A percentile compares a stretch with the other conserved stretches of the same genome.
These are phyloP conservation scores for Apiospora pterosperma DNA, from an alignment of 2,329 filamentous ascomycete species.

Conservation along the genomic window DNA sequence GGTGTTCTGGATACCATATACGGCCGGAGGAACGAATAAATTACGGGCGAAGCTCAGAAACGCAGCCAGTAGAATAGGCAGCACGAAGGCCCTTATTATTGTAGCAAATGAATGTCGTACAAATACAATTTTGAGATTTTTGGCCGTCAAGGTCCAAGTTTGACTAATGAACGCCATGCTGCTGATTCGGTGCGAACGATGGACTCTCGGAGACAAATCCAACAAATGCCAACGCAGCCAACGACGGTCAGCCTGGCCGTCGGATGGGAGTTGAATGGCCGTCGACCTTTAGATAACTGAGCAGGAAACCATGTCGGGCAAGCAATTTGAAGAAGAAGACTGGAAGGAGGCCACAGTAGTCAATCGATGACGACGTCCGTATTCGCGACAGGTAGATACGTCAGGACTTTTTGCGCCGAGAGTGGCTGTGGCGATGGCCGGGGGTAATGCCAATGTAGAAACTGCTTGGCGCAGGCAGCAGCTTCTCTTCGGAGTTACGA, in stretches of 20 bases:
- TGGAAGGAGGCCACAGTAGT: neutral
- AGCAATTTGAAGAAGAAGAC: neutral
- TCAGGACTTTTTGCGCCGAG: neutral
- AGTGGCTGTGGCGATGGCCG: neutral
- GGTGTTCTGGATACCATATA: constrained; percentile 67
- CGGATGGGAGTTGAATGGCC: neutral
- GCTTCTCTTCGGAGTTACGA: neutral
- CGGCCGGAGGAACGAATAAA: constrained; percentile 74
- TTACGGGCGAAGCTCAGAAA: constrained; percentile 73
- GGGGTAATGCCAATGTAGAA: neutral
- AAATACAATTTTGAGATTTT: constrained; percentile 59
- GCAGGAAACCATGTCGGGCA: neutral
- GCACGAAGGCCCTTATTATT: constrained; percentile 53
- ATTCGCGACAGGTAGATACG: neutral
- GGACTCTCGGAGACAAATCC: constrained; percentile 6
- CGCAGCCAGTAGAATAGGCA: constrained; percentile 55
- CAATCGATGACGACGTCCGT: neutral
- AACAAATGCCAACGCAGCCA: neutral
- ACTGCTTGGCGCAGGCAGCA: neutral
- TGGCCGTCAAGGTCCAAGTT: constrained; percentile 57
- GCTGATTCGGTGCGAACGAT: neutral
- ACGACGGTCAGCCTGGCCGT: neutral
- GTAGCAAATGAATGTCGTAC: constrained; percentile 51
- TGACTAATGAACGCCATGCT: constrained; percentile 53
- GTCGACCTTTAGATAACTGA: neutral